Evolutionary conservation across 495 filamentous ascomycete genomes (phyloP).

Genomic region (Penicillium pancosmium): DNA sequence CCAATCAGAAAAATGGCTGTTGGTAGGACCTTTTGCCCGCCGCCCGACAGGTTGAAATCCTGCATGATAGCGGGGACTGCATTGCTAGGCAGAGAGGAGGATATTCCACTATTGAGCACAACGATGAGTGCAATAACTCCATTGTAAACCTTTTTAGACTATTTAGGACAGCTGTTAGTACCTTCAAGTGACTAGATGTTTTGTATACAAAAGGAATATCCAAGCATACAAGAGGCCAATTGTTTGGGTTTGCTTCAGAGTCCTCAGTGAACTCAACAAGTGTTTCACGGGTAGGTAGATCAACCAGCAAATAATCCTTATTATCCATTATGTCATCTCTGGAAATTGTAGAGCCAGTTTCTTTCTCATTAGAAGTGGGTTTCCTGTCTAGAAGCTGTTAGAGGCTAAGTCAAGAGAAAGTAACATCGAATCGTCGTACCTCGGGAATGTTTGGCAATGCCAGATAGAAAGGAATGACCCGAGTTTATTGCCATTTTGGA

Average conservation of each 20-base stretch:
- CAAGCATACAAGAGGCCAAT: slow-evolving; percentile 36
- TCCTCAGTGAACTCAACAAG: slow-evolving; percentile 35
- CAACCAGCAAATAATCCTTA: slow-evolving; percentile 25
- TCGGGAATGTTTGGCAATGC: slow-evolving; percentile 12
- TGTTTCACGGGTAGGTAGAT: slow-evolving; percentile 26
- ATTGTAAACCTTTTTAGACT: slow-evolving; percentile 61
- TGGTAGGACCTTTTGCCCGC: slow-evolving; percentile 62
- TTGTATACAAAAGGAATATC: background rate
- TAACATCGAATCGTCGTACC: slow-evolving; percentile 12
- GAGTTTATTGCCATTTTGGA: slow-evolving; percentile 14
- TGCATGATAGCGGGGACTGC: slow-evolving; percentile 55
- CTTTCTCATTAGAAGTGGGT: slow-evolving; percentile 7
- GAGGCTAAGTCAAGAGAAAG: background rate
- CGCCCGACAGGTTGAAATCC: slow-evolving; percentile 39
- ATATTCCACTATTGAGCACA: slow-evolving; percentile 75
- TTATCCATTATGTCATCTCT: slow-evolving; percentile 4
- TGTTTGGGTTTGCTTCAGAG: slow-evolving; percentile 32
- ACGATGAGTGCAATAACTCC: slow-evolving; percentile 57
- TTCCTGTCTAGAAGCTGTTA: slow-evolving; percentile 21
- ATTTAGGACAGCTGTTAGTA: slow-evolving; percentile 7
- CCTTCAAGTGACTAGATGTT: background rate
- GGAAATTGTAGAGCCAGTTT: slow-evolving; percentile 11
- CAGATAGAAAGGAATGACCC: slow-evolving; percentile 9
- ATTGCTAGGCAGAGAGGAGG: slow-evolving; percentile 68
- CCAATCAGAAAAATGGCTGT: slow-evolving; percentile 76